Evolutionary conservation across 176 grass and related monocot genomes (phyloP).

Genomic region (Chrysopogon serrulatus): DNA sequence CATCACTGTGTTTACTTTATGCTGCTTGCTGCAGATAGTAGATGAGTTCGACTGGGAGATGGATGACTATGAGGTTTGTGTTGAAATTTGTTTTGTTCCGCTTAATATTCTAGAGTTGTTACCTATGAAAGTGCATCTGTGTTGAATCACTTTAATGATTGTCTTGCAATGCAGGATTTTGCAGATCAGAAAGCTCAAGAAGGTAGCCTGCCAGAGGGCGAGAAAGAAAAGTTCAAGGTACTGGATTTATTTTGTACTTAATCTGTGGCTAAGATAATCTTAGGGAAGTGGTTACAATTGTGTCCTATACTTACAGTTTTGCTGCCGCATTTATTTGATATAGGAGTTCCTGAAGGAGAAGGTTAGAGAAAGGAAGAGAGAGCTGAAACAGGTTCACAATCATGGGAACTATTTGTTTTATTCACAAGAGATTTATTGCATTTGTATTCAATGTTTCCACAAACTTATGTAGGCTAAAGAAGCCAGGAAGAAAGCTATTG

Average conservation of each 20-base stretch:
- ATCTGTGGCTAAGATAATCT: not conserved
- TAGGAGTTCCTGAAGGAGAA: constrained; percentile 81
- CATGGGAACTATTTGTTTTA: not conserved
- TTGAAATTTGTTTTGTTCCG: not conserved
- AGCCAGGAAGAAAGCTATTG: constrained; percentile 80
- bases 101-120: not conserved
- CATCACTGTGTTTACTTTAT: constrained; percentile 4
- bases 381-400: constrained; percentile 53
- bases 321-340: constrained; percentile 17
- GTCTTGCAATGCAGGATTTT: constrained; percentile 57
- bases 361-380: constrained; percentile 75
- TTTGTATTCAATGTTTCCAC: not conserved
- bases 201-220: constrained; percentile 60
- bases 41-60: constrained; percentile 91
- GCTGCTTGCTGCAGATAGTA: constrained; percentile 63
- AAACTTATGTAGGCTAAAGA: constrained; percentile 65
- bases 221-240: constrained; percentile 90
- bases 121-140: not conserved
- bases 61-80: constrained; percentile 77
- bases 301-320: not conserved
- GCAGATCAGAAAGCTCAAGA: constrained; percentile 56
- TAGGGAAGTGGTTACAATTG: not conserved
- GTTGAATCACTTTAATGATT: not conserved
- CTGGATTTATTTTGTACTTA: not conserved
- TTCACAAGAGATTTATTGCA: not conserved